phyloP scores from a whole-genome alignment of 257 asterid genomes.

The Lantana camara region DNA sequence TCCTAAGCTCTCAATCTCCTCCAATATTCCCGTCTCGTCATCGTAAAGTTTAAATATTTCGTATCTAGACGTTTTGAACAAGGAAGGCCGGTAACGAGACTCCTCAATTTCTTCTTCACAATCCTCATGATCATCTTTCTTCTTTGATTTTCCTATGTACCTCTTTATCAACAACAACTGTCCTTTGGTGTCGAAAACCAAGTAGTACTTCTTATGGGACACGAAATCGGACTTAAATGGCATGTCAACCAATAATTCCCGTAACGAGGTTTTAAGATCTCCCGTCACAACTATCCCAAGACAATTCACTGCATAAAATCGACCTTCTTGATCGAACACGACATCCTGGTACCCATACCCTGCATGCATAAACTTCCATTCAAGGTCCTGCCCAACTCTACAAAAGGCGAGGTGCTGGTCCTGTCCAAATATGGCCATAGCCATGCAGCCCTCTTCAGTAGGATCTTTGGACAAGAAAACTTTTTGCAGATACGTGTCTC shows the following conservation, averaged over 20 bases:
- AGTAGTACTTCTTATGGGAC: background rate
- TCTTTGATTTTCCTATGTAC: background rate
- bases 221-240: background rate
- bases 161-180: conserved; percentile 5
- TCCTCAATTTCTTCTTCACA: background rate
- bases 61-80: background rate
- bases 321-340: background rate
- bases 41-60: background rate
- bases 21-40: background rate
- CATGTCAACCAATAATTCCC: background rate
- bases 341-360: background rate
- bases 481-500: background rate
- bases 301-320: background rate
- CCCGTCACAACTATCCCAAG: background rate
- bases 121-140: background rate
- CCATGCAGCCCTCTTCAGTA: background rate
- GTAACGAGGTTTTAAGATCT: background rate
- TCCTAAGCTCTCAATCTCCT: too few relatives aligned
- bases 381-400: conserved; percentile 9
- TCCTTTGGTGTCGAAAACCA: conserved; percentile 8
- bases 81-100: background rate
- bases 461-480: background rate
- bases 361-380: background rate
- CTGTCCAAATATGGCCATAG: conserved; percentile 1
- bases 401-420: background rate